A percentile compares a stretch with the other conserved stretches of the same genome.
Evolutionary conservation across 495 filamentous ascomycete genomes (phyloP).

Genomic region (Hypoxylon perforatum): DNA sequence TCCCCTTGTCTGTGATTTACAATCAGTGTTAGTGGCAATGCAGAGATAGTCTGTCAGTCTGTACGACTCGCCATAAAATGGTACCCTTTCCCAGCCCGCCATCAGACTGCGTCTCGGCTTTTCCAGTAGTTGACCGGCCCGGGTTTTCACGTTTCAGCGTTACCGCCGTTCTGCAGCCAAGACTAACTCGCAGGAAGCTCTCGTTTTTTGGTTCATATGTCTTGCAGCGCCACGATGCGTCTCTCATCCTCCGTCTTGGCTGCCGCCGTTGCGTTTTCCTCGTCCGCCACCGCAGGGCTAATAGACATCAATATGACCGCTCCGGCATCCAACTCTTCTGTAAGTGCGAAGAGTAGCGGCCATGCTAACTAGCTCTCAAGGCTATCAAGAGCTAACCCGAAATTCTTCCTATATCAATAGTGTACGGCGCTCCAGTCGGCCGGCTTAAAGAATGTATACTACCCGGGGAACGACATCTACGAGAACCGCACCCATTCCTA

Average conservation of each 20-base stretch:
- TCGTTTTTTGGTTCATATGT: not conserved
- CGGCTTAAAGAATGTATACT: constrained; percentile 6
- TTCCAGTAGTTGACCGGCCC: constrained; percentile 3
- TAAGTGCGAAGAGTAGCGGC: not conserved
- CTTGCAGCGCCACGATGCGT: not conserved
- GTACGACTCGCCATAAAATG: constrained; percentile 4
- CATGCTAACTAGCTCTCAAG: not conserved
- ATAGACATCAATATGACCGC: not conserved
- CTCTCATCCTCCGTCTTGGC: constrained; percentile 5
- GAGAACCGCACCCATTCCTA: constrained; percentile 34
- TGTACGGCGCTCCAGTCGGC: not conserved
- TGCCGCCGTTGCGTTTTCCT: constrained; percentile 3
- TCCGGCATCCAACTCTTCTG: constrained; percentile 1
- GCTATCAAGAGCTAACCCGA: not conserved
- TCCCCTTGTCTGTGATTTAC: not conserved
- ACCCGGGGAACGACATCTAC: constrained; percentile 13
- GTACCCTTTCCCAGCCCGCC: not conserved
- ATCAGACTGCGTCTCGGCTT: not conserved
- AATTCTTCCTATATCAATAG: not conserved
- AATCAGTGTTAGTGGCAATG: not conserved
- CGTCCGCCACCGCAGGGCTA: not conserved
- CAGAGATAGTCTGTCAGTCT: not conserved
- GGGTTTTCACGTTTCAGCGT: not conserved
- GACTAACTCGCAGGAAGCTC: constrained; percentile 1
- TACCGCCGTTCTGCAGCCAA: constrained; percentile 1